A percentile compares a stretch with the other conserved stretches of the same genome.
Conservation (phyloP, 1,139 yeast genomes). For the Blastobotrys indianensis region DNA sequence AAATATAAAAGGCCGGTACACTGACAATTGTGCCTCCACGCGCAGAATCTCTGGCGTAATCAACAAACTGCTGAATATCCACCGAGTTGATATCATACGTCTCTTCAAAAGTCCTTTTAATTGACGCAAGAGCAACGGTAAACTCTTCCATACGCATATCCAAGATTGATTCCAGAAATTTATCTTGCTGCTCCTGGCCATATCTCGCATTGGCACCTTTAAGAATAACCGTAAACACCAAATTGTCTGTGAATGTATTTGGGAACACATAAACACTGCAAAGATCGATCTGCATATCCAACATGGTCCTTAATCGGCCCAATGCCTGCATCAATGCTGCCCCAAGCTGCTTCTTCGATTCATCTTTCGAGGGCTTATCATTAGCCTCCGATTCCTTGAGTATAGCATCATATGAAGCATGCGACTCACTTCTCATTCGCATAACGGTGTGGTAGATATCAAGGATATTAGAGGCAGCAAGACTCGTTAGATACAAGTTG, state of each 20-base stretch:
- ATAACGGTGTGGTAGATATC: constrained; percentile 70
- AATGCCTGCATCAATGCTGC: constrained; percentile 16
- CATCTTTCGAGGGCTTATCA: neutral
- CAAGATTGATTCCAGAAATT: constrained; percentile 22
- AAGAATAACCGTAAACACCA: constrained; percentile 60
- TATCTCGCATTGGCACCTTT: constrained; percentile 57
- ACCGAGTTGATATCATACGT: constrained; percentile 45
- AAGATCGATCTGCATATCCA: constrained; percentile 53
- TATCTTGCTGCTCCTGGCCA: constrained; percentile 24
- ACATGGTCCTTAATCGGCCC: constrained; percentile 44
- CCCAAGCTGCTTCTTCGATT: constrained; percentile 10
- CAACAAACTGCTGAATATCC: constrained; percentile 50
- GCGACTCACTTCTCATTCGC: constrained; percentile 69
- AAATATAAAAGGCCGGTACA: constrained; percentile 68
- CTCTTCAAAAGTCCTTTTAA: constrained; percentile 36
- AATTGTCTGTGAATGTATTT: constrained; percentile 65
- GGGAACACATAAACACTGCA: constrained; percentile 67
- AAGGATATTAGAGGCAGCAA: constrained; percentile 74
- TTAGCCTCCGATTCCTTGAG: constrained; percentile 44
- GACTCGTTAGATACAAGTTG: constrained; percentile 65
- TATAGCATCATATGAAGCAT: constrained; percentile 67
- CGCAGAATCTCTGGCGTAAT: constrained; percentile 50
- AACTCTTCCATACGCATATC: constrained; percentile 50
- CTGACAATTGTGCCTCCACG: constrained; percentile 75
- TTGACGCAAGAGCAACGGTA: constrained; percentile 56